Evolutionary conservation across 2,329 filamentous ascomycete species (phyloP).

Genomic region (Ophiocordyceps camponoti-rufipedis): DNA sequence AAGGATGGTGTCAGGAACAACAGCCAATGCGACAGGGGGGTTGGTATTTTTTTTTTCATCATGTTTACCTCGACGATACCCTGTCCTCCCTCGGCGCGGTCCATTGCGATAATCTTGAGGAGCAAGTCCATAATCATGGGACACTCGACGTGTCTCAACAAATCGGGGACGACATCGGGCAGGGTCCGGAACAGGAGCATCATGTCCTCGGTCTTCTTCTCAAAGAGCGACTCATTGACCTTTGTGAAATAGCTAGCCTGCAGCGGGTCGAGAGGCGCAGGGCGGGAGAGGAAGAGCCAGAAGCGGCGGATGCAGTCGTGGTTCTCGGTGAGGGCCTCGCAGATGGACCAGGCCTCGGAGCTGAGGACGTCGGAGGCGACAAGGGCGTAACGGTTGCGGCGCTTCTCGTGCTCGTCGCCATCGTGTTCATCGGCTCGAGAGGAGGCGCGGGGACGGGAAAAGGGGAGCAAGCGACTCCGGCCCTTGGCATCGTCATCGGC

Average conservation of each 20-base stretch:
- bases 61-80: slow-evolving; percentile 69
- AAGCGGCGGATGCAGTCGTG: slow-evolving; percentile 62
- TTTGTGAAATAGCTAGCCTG: slow-evolving; percentile 98
- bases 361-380: slow-evolving; percentile 85
- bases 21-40: too few relatives aligned
- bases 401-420: slow-evolving; percentile 70
- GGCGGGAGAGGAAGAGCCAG: slow-evolving; percentile 73
- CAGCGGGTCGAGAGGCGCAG: slow-evolving; percentile 75
- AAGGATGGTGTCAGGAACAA: background rate
- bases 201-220: slow-evolving; percentile 98
- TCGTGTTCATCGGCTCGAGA: slow-evolving; percentile 33
- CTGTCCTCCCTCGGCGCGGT: slow-evolving; percentile 78
- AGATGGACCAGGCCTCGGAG: slow-evolving; percentile 93
- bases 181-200: slow-evolving; percentile 72
- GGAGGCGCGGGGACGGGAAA: slow-evolving; percentile 33
- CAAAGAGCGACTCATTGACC: slow-evolving; percentile 92
- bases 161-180: slow-evolving; percentile 62
- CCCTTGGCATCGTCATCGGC: slow-evolving; percentile 31
- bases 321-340: slow-evolving; percentile 80
- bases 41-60: too few relatives aligned
- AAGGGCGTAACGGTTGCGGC: slow-evolving; percentile 83
- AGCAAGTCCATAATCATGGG: slow-evolving; percentile 97
- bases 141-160: slow-evolving; percentile 88
- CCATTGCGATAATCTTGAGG: slow-evolving; percentile 89
- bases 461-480: slow-evolving; percentile 23